A percentile compares a stretch with the other conserved stretches of the same genome.
Conservation (phyloP, 75 land plant species). For the Selaginella tamariscina region DNA sequence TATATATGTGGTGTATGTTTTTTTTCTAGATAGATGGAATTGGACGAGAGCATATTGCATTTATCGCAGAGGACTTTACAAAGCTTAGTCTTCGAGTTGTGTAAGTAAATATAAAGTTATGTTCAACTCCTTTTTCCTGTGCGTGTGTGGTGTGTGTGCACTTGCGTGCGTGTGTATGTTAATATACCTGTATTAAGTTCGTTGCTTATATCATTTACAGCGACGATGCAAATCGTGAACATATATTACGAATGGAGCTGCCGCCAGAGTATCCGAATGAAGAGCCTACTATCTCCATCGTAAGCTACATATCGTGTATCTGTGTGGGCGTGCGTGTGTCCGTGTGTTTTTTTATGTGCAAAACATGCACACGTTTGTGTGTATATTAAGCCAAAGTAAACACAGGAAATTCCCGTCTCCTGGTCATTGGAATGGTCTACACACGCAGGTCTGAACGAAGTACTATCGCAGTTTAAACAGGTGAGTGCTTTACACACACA, state of each 20-base stretch:
- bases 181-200: not conserved
- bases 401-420: conserved; percentile 26
- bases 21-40: conserved; percentile 23
- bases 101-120: conserved; percentile 14
- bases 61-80: conserved; percentile 14
- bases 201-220: conserved; percentile 11
- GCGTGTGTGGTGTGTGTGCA: not conserved
- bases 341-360: not conserved
- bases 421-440: conserved; percentile 20
- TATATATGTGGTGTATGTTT: not conserved
- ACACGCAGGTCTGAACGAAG: conserved; percentile 19
- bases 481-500: conserved; percentile 16
- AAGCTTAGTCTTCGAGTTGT: conserved; percentile 21
- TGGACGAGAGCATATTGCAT: conserved; percentile 26
- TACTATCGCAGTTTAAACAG: conserved; percentile 21
- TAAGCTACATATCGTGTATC: conserved; percentile 13
- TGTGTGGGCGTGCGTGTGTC: not conserved
- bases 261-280: conserved; percentile 28
- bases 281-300: conserved; percentile 26
- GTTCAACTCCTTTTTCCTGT: not conserved
- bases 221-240: conserved; percentile 33
- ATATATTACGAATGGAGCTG: conserved; percentile 22
- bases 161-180: not conserved
- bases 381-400: too few relatives aligned
- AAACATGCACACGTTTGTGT: too few relatives aligned